Evolutionary conservation across 345 rosid species (phyloP), one percentile per base, ranked within the genome.

Genomic region (Barbarea vulgaris): DNA sequence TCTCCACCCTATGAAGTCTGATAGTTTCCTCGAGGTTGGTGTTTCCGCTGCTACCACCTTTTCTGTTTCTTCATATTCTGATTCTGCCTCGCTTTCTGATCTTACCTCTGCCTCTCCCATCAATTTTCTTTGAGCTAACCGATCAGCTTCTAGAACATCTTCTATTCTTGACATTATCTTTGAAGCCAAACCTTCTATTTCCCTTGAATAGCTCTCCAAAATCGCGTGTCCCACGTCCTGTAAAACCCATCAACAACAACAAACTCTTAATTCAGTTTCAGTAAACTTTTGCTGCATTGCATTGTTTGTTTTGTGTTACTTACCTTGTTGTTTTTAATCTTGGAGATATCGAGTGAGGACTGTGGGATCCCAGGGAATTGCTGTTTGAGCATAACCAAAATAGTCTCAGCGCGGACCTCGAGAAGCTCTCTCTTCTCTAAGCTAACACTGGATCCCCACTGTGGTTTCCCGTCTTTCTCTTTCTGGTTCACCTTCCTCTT

Each of bases 161-260:
- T 94, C 97, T 46, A 94, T 85, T 74, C 89, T 84, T 5, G 96
- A 86, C 84, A 85, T 37, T 27, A 91, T 83, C 31, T 87, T 87
- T 77, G 51, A 82, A 2, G 98, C 98, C 76, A 91, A 64, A 77
- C 87, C 90, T 70, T 91, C 98, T 83, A 94, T 76, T 46, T 87
- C 83, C 83, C 98, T 88, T 21, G 98, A 94, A 76, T 94, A 94
- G 84, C 97, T 91, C 81, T 91, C 98, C 59, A 94, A 83, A 34
- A 94, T 85, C 5, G 98, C 91, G 27, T 86, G 95, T 25, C 98
- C 98, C 0, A 91, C 88, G 37, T 94, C 97, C 97, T 93, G 81
- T 34, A 27, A 64, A 54, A 51, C 2, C 55, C 48, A 51, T 17
- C 33, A 59, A 59, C 34, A 3, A n/a, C n/a, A 54, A 24, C 12